Conservation (phyloP, 1,139 yeast genomes). For the Saccharomyces pastorianus region DNA sequence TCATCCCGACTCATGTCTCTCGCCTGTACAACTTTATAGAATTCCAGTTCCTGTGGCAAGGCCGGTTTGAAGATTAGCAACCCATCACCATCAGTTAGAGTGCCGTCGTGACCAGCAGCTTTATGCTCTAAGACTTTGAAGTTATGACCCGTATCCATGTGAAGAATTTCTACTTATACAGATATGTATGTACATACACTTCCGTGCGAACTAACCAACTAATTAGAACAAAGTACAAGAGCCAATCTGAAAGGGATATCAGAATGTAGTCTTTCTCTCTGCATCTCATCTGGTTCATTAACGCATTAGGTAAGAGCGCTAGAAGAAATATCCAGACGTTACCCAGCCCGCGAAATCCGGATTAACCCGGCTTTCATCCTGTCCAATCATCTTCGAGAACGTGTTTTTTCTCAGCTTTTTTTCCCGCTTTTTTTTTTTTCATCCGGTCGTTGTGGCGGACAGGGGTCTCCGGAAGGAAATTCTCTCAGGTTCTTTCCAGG, state of each 20-base stretch:
- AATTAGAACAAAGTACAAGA: too few relatives aligned
- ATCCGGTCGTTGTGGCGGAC: background rate
- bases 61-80: slow-evolving; percentile 67
- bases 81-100: slow-evolving; percentile 53
- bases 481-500: background rate
- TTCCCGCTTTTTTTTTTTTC: background rate
- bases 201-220: too few relatives aligned
- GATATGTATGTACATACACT: background rate
- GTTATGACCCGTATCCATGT: slow-evolving; percentile 9
- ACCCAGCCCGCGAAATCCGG: too few relatives aligned
- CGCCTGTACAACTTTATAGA: slow-evolving; percentile 40
- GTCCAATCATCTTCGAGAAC: background rate
- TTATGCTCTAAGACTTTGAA: slow-evolving; percentile 32
- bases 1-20: slow-evolving; percentile 6
- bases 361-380: background rate
- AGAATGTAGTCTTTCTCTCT: background rate
- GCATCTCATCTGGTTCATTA: too few relatives aligned
- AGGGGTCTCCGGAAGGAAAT: background rate
- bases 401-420: background rate
- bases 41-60: slow-evolving; percentile 54
- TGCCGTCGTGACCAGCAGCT: slow-evolving; percentile 93
- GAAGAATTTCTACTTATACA: background rate
- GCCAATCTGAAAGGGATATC: too few relatives aligned
- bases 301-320: too few relatives aligned
- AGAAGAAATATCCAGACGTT: background rate